Base-by-base conservation (phyloP, 2,329 filamentous ascomycete species). In the Claviceps purpurea region DNA sequence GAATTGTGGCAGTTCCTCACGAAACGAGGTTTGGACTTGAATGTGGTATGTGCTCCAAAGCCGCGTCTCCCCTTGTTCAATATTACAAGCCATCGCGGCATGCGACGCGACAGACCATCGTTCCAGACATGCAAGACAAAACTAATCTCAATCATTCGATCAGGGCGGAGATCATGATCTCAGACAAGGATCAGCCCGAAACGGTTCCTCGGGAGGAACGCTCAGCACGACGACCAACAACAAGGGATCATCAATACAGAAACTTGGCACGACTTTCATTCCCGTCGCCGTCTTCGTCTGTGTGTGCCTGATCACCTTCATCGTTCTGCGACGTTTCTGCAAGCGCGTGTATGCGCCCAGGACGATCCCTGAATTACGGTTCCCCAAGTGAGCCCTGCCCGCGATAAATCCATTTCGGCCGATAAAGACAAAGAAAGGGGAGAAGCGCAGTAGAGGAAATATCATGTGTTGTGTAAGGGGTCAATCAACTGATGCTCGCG, bases 291-390 rank as follows among this genome's bases (percentile, higher is more conserved):
- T 79, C 52, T 78, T 76, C 59, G 67, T 75, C 5, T 65, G 60
- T 42, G 56, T 79, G 16, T 80, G 77, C 54, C 51, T 79, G 39
- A 38, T 70, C 55, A 63, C 76, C 50, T 82, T 82, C 58, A 57
- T 74, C 49, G 45, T 69, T 10, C 59, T 77, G 46, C 72, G 79
- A 14, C 69, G 67, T n/a, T 70, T 66, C 49, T 70, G 67, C 47
- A 67, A 65, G 34, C 73, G 78, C 37, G 76, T 81, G 13, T 82
- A 82, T 62, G 67, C 75, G 0, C 77, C 79, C 3, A 70, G 78
- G 51, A 69, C 73, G 1, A 67, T 79, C 42, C 59, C 74, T 2
- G 68, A 72, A 16, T 61, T 83, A 55, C 71, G 73, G 14, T 66
- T 74, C 5, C 66, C 68, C 50, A 59, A 69, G 68, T 70, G 34